A percentile compares a stretch with the other conserved stretches of the same genome.
Evolutionary conservation across 495 filamentous ascomycete genomes (phyloP).

Genomic region (Aspergillus indologenus): DNA sequence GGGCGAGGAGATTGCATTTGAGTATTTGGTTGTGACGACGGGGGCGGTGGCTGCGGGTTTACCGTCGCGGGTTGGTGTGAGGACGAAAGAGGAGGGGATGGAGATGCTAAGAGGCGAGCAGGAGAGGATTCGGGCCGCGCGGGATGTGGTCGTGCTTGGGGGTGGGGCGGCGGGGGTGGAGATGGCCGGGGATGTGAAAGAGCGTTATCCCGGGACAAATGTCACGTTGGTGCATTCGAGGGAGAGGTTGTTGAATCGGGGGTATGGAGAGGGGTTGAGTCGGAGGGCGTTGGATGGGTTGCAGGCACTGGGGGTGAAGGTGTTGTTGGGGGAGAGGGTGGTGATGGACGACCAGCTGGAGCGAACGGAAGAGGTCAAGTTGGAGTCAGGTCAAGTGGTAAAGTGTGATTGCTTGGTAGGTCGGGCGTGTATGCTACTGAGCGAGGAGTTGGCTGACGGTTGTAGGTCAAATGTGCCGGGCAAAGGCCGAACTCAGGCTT

Average conservation of each 20-base stretch:
- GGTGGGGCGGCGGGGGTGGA: constrained; percentile 55
- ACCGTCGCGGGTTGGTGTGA: constrained; percentile 15
- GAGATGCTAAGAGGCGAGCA: constrained; percentile 19
- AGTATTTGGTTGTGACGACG: constrained; percentile 39
- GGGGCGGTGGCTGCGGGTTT: constrained; percentile 15
- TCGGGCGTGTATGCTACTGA: neutral
- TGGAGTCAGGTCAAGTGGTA: constrained; percentile 11
- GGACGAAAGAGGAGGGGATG: constrained; percentile 19
- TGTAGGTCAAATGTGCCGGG: constrained; percentile 24
- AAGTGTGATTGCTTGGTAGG: constrained; percentile 23
- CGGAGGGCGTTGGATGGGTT: constrained; percentile 32
- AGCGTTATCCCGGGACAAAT: constrained; percentile 46
- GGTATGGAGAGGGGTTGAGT: constrained; percentile 43
- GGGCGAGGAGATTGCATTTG: constrained; percentile 24
- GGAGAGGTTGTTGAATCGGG: constrained; percentile 35
- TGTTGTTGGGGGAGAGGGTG: constrained; percentile 39
- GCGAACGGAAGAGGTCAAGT: neutral
- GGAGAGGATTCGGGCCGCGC: constrained; percentile 18
- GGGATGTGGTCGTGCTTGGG: constrained; percentile 48
- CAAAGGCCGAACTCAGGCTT: constrained; percentile 25
- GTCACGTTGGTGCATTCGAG: constrained; percentile 55
- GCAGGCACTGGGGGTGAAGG: constrained; percentile 37
- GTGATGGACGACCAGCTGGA: constrained; percentile 13
- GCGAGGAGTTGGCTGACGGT: neutral
- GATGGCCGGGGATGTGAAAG: constrained; percentile 52